Base-by-base conservation (phyloP, 352 stramenopile genomes). In the Halophytophthora batemanensis region DNA sequence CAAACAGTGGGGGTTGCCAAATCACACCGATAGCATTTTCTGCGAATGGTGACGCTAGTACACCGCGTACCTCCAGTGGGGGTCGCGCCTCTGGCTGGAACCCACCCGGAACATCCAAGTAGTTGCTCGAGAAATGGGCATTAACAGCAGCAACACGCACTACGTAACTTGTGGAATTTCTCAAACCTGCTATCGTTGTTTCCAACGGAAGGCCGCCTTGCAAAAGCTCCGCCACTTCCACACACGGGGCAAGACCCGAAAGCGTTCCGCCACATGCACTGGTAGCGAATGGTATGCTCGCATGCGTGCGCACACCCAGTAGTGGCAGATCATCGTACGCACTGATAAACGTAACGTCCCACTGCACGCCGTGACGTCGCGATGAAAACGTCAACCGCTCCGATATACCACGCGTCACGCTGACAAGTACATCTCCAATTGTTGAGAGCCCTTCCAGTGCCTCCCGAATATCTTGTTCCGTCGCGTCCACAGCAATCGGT, bases 391-490 rank as follows among this genome's bases (percentile, higher is more conserved):
- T 46, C 13, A 45, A 42, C 0, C 58, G 69, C n/a, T 63, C 43
- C 15, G 56, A 47, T 1, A 81, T 23, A 0, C 59, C 56, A 2
- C 25, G 44, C 18, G 64, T 53, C 4, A 66, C 68, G 6, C 53
- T 69, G 13, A 96, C 81, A 2, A 48, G 31, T 0, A 91, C 75
- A 4, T 79, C 57, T 2, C 56, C 59, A 14, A 94, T 54, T 0
- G 80, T 83, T 0, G 80, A 86, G 2, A 95, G 55, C 1, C 76
- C 73, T 45, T 95, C 81, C 0, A 96, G 64, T 8, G 74, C 72
- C 0, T 53, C 50, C 14, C 76, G 81, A 25, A 95, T 52, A 14
- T 69, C 61, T 3, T 70, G 49, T 4, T 65, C 48, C 1, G 66
- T 77, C 0, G 81, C 67, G 12, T 56, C 45, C 1, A 91, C 71